A percentile compares a stretch with the other conserved stretches of the same genome.
phyloP scores from a whole-genome alignment of 495 filamentous ascomycete genomes.

The Echria macrotheca region DNA sequence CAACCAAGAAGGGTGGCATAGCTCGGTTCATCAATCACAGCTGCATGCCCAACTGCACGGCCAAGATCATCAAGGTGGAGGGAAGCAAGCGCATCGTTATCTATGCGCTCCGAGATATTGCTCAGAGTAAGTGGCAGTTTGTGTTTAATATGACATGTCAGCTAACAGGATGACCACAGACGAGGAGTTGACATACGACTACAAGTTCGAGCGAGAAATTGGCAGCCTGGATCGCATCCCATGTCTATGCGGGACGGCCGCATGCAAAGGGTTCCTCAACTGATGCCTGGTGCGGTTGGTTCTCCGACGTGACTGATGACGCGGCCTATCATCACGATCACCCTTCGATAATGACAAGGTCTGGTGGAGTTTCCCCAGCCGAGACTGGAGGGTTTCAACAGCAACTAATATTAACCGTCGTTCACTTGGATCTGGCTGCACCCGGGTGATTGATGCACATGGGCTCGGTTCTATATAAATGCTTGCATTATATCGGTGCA shows the following conservation, averaged over 20 bases:
- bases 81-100: conserved; percentile 99
- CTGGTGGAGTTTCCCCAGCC: neutral
- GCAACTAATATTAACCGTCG: conserved; percentile 5
- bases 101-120: conserved; percentile 92
- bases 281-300: too few species aligned
- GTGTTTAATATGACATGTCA: conserved; percentile 2
- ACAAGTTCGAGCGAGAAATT: conserved; percentile 98
- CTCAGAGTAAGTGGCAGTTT: conserved; percentile 66
- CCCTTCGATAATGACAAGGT: too few species aligned
- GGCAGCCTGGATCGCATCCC: conserved; percentile 92
- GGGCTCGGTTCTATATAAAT: conserved; percentile 5
- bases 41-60: conserved; percentile 96
- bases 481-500: conserved; percentile 9
- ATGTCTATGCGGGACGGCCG: conserved; percentile 89
- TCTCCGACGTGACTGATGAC: too few species aligned
- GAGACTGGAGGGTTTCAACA: conserved; percentile 10
- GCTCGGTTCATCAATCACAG: conserved; percentile 98
- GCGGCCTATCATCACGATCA: too few species aligned
- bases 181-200: conserved; percentile 98
- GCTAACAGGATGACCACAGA: conserved; percentile 58
- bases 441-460: neutral
- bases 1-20: conserved; percentile 96
- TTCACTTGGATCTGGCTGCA: conserved; percentile 11
- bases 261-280: conserved; percentile 98
- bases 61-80: conserved; percentile 99